Base-by-base conservation (phyloP, 1,284 basidiomycete genomes). In the Ustilago trichophora region DNA sequence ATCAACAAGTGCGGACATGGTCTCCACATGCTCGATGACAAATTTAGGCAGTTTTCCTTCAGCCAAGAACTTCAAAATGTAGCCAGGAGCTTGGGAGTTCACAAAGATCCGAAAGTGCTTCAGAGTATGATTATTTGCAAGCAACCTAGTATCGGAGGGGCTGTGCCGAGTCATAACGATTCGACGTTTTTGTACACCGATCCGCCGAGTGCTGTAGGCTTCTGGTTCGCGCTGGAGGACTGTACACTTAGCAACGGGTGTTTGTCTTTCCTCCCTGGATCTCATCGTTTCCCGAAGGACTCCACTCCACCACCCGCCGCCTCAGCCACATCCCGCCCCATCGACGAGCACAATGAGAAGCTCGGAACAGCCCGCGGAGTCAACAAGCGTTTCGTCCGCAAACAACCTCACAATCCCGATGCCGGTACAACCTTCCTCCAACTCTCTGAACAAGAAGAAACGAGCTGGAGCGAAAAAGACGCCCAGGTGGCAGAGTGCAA, bases 171-270 rank as follows among this genome's bases (percentile, higher is more conserved):
- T 12, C 86, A 86, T 64, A 85, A 86, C 65, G 86, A 87, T 72
- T 84, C 83, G 19, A 87, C 86, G 1, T 87, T 87, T 62, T 77
- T 87, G 18, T 97, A 95, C 82, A 97, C 93, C 4, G 85, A 91
- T 43, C 94, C 95, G 8, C 92, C 92, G 0, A 89, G 88, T 6
- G 94, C 95, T 0, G 85, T 98, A 6, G 95, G 95, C 0, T 92
- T 93, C 78, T 98, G 95, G 95, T 91, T 97, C 55, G 91, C 94
- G 6, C 84, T 98, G 18, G 94, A 98, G 80, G 87, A 87, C 47
- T 78, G 76, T 38, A 73, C 76, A 11, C 19, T 26, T 11, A 25
- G 19, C 9, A 79, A 79, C 33, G 77, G 77, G 0, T 76, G 73
- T 37, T 48, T 79, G 16, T 47, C 37, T 29, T 79, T 79, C 51